Percentiles rank a stretch among this genome's conserved stretches.
phyloP scores from a whole-genome alignment of 352 stramenopile species.

The Globisporangium uncinulatum region DNA sequence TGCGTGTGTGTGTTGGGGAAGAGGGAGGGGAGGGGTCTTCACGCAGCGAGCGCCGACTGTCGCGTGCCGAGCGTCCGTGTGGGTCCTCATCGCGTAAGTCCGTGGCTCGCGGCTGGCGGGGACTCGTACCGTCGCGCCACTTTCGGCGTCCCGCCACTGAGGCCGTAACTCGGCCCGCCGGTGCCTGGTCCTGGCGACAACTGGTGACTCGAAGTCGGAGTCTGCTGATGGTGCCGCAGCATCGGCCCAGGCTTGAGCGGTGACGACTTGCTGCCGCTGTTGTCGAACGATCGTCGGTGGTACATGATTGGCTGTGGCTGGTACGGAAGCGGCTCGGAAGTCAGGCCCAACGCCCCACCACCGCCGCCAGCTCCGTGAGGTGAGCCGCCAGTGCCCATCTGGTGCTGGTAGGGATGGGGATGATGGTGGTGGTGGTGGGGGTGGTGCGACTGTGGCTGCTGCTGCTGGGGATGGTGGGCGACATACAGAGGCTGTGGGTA shows the following conservation, averaged over 20 bases:
- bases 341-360: background rate
- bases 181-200: background rate
- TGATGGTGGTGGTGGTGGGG: background rate
- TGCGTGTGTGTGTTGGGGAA: too few species aligned
- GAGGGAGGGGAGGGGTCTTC: background rate
- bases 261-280: slow-evolving; percentile 3
- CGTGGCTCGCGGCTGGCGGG: background rate
- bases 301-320: slow-evolving; percentile 1
- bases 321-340: slow-evolving; percentile 1
- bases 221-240: slow-evolving; percentile 9
- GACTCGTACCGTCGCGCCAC: slow-evolving; percentile 1
- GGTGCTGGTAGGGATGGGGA: slow-evolving; percentile 1
- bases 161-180: background rate
- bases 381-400: background rate
- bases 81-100: background rate
- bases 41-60: background rate
- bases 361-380: background rate
- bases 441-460: background rate
- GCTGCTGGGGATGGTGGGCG: slow-evolving; percentile 2
- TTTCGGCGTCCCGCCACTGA: background rate
- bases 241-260: slow-evolving; percentile 11
- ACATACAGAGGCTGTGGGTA: slow-evolving; percentile 6
- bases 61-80: too few species aligned
- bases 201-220: background rate
- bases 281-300: slow-evolving; percentile 5